Percentiles rank a stretch among this genome's conserved stretches.
phyloP scores from a whole-genome alignment of 805 yeast genomes.

The Sungouiozyma ichnusensis region DNA sequence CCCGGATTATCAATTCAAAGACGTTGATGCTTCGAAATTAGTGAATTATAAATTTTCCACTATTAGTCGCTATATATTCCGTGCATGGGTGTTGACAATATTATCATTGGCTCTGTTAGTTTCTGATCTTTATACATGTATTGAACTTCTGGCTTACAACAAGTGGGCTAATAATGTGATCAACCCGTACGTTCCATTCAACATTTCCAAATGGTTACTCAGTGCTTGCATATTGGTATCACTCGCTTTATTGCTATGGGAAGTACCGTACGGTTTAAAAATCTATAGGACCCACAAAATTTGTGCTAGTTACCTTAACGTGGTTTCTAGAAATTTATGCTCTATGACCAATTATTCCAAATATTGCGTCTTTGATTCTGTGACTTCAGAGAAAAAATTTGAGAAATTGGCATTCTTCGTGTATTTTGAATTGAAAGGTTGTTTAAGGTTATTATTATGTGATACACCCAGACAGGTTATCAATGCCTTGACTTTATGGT shows the following conservation, averaged over 20 bases:
- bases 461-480: constrained; percentile 82
- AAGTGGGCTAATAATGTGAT: constrained; percentile 49
- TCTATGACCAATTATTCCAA: constrained; percentile 49
- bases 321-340: constrained; percentile 47
- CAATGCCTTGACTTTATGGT: constrained; percentile 60
- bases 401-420: constrained; percentile 60
- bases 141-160: constrained; percentile 59
- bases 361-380: constrained; percentile 61
- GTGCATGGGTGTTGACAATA: constrained; percentile 28
- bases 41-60: constrained; percentile 16
- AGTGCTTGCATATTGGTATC: constrained; percentile 72
- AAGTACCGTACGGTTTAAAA: constrained; percentile 45
- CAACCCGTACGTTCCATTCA: constrained; percentile 38
- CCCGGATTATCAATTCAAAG: constrained; percentile 9
- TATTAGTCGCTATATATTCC: constrained; percentile 12
- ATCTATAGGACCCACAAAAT: constrained; percentile 53
- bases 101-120: constrained; percentile 46
- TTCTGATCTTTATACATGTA: constrained; percentile 69
- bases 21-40: constrained; percentile 15
- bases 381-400: constrained; percentile 48
- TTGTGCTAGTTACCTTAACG: constrained; percentile 58
- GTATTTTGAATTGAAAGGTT: constrained; percentile 54
- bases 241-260: constrained; percentile 44
- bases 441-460: constrained; percentile 52
- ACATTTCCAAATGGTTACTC: constrained; percentile 54